Evolutionary conservation across 495 filamentous ascomycete genomes (phyloP).

Genomic region (Xylaria acuta): DNA sequence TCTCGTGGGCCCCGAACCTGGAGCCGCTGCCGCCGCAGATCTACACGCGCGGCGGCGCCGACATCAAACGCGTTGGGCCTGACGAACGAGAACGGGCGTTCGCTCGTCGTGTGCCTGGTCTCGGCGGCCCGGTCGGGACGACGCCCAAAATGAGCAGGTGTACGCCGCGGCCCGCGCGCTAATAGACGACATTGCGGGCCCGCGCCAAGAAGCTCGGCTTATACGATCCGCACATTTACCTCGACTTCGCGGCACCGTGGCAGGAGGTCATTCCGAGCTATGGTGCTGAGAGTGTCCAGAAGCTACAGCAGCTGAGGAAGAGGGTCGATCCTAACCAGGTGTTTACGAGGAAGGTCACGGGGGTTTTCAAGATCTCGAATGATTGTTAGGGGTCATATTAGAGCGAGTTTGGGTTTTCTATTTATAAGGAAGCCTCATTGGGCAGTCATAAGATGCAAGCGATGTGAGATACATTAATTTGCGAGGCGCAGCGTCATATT

Average conservation of each 20-base stretch:
- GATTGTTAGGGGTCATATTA: background rate
- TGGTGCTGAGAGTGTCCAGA: constrained; percentile 28
- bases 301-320: constrained; percentile 17
- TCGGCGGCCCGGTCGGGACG: constrained; percentile 32
- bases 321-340: constrained; percentile 30
- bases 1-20: constrained; percentile 43
- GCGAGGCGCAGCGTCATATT: too few species aligned
- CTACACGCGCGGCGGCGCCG: constrained; percentile 37
- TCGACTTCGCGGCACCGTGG: constrained; percentile 36
- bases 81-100: constrained; percentile 3
- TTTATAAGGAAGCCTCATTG: too few species aligned
- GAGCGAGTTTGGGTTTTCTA: too few species aligned
- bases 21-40: constrained; percentile 55
- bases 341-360: constrained; percentile 32
- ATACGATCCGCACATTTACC: constrained; percentile 34
- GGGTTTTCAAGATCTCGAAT: constrained; percentile 37
- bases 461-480: too few species aligned
- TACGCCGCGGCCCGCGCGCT: constrained; percentile 12
- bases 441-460: too few species aligned
- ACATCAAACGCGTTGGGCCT: constrained; percentile 55
- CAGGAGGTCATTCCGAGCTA: constrained; percentile 38
- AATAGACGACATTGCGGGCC: constrained; percentile 24
- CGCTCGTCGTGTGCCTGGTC: constrained; percentile 27
- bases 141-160: constrained; percentile 30
- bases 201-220: constrained; percentile 19